These are phyloP conservation scores for Cnidoscolus chayamansa DNA, from an alignment of 441 rosid genomes.

Conservation along the genomic window DNA sequence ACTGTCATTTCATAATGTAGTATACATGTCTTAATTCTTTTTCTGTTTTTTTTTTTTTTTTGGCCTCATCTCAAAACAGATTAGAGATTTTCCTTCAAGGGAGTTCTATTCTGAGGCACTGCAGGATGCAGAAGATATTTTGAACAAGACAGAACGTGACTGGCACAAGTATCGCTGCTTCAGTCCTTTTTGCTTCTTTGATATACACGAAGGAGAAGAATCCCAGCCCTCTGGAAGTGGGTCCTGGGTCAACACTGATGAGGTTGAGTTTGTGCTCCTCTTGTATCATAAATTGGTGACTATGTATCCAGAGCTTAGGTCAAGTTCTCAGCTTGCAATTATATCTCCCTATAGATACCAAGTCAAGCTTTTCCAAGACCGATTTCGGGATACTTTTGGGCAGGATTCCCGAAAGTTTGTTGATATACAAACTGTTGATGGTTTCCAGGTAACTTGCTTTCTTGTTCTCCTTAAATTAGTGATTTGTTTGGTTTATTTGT, in stretches of 20 bases:
- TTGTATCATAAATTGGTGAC: conserved; percentile 76
- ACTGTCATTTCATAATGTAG: not conserved
- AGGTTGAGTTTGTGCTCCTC: conserved; percentile 73
- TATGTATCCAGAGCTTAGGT: conserved; percentile 64
- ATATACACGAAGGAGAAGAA: conserved; percentile 75
- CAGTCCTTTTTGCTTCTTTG: conserved; percentile 89
- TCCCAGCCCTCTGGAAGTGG: conserved; percentile 83
- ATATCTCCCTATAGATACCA: conserved; percentile 87
- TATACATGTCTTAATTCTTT: not conserved
- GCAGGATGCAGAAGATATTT: conserved; percentile 74
- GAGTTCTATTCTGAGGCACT: conserved; percentile 73
- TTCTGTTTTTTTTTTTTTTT: not conserved
- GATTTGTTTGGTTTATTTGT: not conserved
- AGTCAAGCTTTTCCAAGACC: conserved; percentile 77
- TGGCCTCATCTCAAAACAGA: conserved; percentile 39
- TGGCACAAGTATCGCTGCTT: conserved; percentile 82
- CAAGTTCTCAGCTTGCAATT: conserved; percentile 83
- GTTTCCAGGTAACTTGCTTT: conserved; percentile 69
- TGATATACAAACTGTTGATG: conserved; percentile 87
- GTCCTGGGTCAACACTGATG: conserved; percentile 72
- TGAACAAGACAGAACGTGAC: conserved; percentile 56
- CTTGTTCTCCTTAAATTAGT: not conserved
- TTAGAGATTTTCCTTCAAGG: conserved; percentile 86
- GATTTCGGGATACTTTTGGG: conserved; percentile 69
- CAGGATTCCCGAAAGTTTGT: conserved; percentile 65